These are phyloP conservation scores for Acanthamoeba healyi DNA, from an alignment of 208 protist species.

Conservation along the genomic window DNA sequence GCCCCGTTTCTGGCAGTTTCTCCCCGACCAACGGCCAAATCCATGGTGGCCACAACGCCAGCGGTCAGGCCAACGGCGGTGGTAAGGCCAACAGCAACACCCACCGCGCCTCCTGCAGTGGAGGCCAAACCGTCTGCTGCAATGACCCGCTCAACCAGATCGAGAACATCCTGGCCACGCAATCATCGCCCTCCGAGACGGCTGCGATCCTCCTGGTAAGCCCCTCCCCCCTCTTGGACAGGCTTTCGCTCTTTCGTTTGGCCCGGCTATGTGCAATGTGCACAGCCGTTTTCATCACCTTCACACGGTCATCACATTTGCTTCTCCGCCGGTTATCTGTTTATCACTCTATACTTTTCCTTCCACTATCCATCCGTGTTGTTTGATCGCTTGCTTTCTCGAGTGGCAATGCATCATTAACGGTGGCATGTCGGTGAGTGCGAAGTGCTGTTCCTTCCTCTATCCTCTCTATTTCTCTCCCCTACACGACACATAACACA, in stretches of 20 bases:
- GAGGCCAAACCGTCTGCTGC: conserved; percentile 47
- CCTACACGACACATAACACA: neutral
- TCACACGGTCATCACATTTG: neutral
- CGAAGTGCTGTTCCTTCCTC: neutral
- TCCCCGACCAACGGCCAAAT: conserved; percentile 6
- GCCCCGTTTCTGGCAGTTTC: neutral
- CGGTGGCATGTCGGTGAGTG: conserved; percentile 12
- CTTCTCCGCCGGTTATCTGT: neutral
- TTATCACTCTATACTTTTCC: neutral
- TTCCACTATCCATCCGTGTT: neutral
- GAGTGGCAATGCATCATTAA: conserved; percentile 21
- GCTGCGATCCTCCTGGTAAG: conserved; percentile 78
- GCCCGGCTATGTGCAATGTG: too few species aligned
- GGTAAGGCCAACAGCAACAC: neutral
- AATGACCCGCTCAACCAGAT: conserved; percentile 74
- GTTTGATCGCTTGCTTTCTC: neutral
- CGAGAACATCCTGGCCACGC: conserved; percentile 82
- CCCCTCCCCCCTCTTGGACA: neutral
- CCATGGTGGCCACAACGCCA: conserved; percentile 1
- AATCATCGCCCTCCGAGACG: conserved; percentile 78
- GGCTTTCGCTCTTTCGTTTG: neutral
- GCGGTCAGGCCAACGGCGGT: neutral
- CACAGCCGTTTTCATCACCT: neutral
- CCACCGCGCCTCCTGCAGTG: neutral
- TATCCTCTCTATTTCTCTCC: conserved; percentile 41